Percentiles rank a stretch among this genome's conserved stretches.
Evolutionary conservation across 2,329 filamentous ascomycete species (phyloP).

Genomic region (Hirsutella rhossiliensis): DNA sequence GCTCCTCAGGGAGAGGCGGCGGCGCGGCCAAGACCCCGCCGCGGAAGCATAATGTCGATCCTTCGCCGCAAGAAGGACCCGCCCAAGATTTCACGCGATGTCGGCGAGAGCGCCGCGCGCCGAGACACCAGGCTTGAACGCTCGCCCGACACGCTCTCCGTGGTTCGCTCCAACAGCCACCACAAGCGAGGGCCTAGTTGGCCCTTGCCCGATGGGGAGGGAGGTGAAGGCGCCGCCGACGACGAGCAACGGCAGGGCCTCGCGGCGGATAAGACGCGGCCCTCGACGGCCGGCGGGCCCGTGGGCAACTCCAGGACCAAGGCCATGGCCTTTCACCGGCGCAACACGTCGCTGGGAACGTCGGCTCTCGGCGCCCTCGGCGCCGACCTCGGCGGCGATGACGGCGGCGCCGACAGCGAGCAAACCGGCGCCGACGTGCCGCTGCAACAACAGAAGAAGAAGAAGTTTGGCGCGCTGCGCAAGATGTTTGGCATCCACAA

Average conservation of each 20-base stretch:
- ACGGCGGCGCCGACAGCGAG: neutral
- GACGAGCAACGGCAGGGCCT: conserved; percentile 6
- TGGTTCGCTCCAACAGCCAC: conserved; percentile 25
- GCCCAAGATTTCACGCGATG: conserved; percentile 40
- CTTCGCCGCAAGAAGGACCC: conserved; percentile 50
- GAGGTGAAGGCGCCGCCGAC: conserved; percentile 16
- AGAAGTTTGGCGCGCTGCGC: conserved; percentile 56
- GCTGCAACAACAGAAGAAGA: conserved; percentile 21
- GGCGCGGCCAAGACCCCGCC: conserved; percentile 12
- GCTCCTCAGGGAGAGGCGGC: conserved; percentile 6
- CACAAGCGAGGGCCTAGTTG: conserved; percentile 19
- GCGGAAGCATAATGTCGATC: conserved; percentile 43
- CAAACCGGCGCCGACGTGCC: neutral
- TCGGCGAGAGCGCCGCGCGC: conserved; percentile 45
- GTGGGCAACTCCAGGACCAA: conserved; percentile 10
- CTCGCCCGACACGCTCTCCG: conserved; percentile 37
- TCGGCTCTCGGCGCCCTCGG: conserved; percentile 6
- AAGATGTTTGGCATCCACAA: conserved; percentile 48
- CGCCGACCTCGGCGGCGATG: too few relatives aligned
- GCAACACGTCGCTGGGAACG: conserved; percentile 23
- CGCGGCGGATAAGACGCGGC: conserved; percentile 15
- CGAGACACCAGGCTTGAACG: conserved; percentile 52
- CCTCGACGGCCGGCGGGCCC: conserved; percentile 21
- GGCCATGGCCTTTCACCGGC: conserved; percentile 18
- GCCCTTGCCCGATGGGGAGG: conserved; percentile 17